Conservation (phyloP, 768 basidiomycete genomes). For the Termitomyces sp. region DNA sequence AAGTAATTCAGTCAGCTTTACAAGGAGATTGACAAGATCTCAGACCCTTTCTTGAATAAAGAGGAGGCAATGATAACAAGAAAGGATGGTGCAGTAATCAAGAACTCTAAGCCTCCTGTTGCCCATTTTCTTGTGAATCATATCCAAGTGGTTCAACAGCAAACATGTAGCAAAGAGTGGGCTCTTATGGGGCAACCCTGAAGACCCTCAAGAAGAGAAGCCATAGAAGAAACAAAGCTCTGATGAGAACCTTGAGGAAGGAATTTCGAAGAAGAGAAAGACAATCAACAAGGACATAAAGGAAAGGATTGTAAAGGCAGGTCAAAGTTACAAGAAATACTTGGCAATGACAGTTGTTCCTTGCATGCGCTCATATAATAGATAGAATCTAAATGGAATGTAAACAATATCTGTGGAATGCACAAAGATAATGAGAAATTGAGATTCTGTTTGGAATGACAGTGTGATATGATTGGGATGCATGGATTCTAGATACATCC, state of each 20-base stretch:
- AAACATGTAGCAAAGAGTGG: background rate
- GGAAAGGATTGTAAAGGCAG: background rate
- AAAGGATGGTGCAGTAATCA: no score
- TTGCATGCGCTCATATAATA: background rate
- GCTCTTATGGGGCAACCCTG: background rate
- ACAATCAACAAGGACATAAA: background rate
- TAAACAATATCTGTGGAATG: no score
- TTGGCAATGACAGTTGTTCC: background rate
- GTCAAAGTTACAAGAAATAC: background rate
- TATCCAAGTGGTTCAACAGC: background rate
- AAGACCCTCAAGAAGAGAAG: no score
- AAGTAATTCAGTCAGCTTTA: background rate
- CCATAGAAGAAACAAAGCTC: background rate
- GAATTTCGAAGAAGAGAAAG: background rate
- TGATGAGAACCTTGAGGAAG: background rate
- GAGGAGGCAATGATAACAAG: no score
- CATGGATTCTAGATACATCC: no score
- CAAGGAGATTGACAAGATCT: background rate
- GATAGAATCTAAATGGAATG: no score
- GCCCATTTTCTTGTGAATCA: background rate
- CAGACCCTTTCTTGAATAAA: no score
- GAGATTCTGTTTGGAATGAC: no score
- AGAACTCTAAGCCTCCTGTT: no score
- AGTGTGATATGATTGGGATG: no score
- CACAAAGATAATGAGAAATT: no score